Evolutionary conservation across 192 early-diverging fungal species (phyloP), one percentile per base, ranked within the genome.

Genomic region (Podila clonocystis): DNA sequence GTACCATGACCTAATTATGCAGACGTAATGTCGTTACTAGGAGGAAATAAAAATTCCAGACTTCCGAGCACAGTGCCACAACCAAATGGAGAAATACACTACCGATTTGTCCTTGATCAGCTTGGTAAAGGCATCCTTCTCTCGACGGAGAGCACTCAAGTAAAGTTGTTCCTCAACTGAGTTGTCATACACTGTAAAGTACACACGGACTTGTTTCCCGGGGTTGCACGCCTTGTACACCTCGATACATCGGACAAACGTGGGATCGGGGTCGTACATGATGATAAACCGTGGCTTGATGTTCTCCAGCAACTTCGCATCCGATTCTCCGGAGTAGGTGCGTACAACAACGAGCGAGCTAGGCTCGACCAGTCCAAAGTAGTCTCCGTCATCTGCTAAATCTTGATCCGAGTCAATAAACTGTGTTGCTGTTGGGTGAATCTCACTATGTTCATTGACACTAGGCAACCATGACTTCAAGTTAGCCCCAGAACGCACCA

Each of bases 91-190:
- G 15, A 15, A 45, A 45, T 45, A 62, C 76, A 83, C 82, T 78
- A 91, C 93, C 38, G 93, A 91, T 84, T 97, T 97, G 68, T 96
- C 94, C 20, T 87, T 71, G 67, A 99, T 98, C 49, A 99, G 72
- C 57, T 88, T 92, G 76, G 98, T 97, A 86, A 99, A 99, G 0
- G 97, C 90, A 65, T 95, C 91, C 75, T 97, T 97, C 78, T 99
- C 97, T 52, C 88, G 89, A 24, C 97, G 85, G 69, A 99, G 91
- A 0, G 85, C 82, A 28, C 92, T 93, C 41, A 99, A 75, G 68
- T 96, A 99, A 30, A 89, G 83, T 82, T 98, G 97, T 82, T 98
- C 98, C 82, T 99, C 97, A 2, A 97, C 89, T 9, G 94, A 96
- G 82, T 97, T 94, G 62, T 97, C 94, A 76, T 99, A 98, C 1